Base-by-base conservation (phyloP, 2,329 filamentous ascomycete species). In the Penicillium vulpinum region DNA sequence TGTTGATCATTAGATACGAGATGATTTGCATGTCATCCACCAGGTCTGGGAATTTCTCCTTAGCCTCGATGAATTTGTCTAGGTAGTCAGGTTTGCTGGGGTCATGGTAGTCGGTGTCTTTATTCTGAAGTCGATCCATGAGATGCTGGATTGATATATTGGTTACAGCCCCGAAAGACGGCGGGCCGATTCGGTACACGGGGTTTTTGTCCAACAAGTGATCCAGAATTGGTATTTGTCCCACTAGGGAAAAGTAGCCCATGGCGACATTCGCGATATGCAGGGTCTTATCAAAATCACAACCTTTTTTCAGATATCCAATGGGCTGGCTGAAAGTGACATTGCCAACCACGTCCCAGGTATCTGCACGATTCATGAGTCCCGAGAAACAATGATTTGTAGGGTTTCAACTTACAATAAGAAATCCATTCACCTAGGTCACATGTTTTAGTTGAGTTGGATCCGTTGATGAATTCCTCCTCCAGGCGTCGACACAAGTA, bases 391-490 rank as follows among this genome's bases (percentile, higher is more conserved):
- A 21, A 51, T 40, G 3, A 8, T n/a, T 13, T 28, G 16, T 7
- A 29, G 21, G 9, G 11, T 5, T 16, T 4, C 5, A 21, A 52
- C 70, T 63, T 61, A 77, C 75, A 77, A 61, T 68, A 80, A 10
- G 66, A 35, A 11, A 79, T 62, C 77, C 78, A 81, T 36, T 76
- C 64, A 5, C 73, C 76, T 10, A 81, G 64, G 18, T 77, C 65
- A 51, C 72, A 76, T 1, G 59, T 59, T 54, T 70, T 67, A 2
- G 58, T 61, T 4, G 55, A 40, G 28, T 70, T 67, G 0, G 57
- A 28, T 3, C 48, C 65, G 24, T 70, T 54, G 5, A 74, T 61
- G 55, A 75, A 78, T 3, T 65, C 55, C 2, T 63, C 62, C n/a
- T 75, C 70, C 1, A 78, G 59, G 16, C 70, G 61, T 16, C 62